A percentile compares a stretch with the other conserved stretches of the same genome.
phyloP scores from a whole-genome alignment of 257 asterid genomes.

The Primulina tabacum region DNA sequence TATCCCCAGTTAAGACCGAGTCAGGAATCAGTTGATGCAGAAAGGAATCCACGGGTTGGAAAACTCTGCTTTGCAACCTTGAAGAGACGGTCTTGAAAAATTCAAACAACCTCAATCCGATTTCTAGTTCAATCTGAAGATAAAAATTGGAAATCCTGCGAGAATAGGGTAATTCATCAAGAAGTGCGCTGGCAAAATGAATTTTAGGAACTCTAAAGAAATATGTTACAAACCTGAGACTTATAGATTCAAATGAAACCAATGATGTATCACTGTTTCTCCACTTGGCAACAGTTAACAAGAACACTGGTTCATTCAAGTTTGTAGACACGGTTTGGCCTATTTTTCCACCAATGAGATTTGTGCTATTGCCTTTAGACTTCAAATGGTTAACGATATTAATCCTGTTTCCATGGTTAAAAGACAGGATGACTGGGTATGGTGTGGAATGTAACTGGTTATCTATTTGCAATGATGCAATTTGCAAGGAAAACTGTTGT shows the following conservation, averaged over 20 bases:
- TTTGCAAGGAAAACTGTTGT: slow-evolving; percentile 70
- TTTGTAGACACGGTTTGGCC: slow-evolving; percentile 40
- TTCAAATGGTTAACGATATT: slow-evolving; percentile 43
- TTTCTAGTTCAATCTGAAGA: slow-evolving; percentile 92
- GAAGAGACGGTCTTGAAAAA: slow-evolving; percentile 58
- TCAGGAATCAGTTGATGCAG: slow-evolving; percentile 47
- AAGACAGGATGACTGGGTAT: slow-evolving; percentile 86
- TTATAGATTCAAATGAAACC: slow-evolving; percentile 76
- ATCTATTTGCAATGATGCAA: slow-evolving; percentile 78
- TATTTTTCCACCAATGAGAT: slow-evolving; percentile 35
- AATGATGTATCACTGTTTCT: slow-evolving; percentile 63
- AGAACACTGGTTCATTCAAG: slow-evolving; percentile 68
- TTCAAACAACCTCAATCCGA: slow-evolving; percentile 69
- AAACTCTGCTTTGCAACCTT: slow-evolving; percentile 57
- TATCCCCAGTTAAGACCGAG: slow-evolving; percentile 34
- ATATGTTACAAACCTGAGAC: slow-evolving; percentile 60
- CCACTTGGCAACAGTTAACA: slow-evolving; percentile 82
- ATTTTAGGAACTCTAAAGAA: slow-evolving; percentile 12
- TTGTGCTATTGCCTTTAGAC: slow-evolving; percentile 37
- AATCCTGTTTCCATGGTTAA: slow-evolving; percentile 55
- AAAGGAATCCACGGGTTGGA: slow-evolving; percentile 43
- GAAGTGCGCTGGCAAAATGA: slow-evolving; percentile 23
- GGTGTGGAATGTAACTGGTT: slow-evolving; percentile 73
- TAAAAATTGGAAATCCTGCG: slow-evolving; percentile 80
- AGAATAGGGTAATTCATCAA: slow-evolving; percentile 25